Evolutionary conservation across 2,329 filamentous ascomycete genomes (phyloP), one percentile per base, ranked within the genome.

Genomic region (Penicillium sp.): DNA sequence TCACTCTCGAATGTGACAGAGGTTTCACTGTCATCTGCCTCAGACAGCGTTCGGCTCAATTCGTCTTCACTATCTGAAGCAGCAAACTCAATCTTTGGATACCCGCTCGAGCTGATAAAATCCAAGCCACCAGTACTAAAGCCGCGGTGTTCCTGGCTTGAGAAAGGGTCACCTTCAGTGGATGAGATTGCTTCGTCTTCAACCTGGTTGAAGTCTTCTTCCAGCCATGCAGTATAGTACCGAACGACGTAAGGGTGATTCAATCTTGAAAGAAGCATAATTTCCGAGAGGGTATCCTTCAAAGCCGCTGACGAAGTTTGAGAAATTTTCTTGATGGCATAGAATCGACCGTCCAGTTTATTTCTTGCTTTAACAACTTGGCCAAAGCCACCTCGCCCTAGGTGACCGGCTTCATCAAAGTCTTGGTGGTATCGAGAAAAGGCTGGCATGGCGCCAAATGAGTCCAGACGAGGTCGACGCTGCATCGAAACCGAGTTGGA

Each of bases 311-410:
- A 80, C 1, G 88, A 88, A 44, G 85, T 84, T 57, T 93, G 88
- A 1, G 84, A 88, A 52, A 98, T 93, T 66, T 97, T 96, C 68
- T 98, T 98, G 65, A 98, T 88, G 13, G 93, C 93, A 69, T 97
- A 98, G 38, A 94, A 85, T 49, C 90, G 87, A 0, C 88, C 88
- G 65, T 97, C 93, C 4, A 96, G 81, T 71, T 93, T 95, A 68
- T 95, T 95, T 29, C 91, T 82, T 3, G 91, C 91, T 66, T 95
- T 94, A 47, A 97, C 89, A 24, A 98, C 93, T 69, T 96, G 89
- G 4, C 93, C 93, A 69, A 95, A 98, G 0, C 91, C 93, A 38
- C 93, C 93, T 66, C 91, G 94, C 3, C 93, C 93, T 9, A 98
- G 76, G 4, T 87, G 82, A 11, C 88, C 89, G 62, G 93, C 84